phyloP scores from a whole-genome alignment of 176 grass and related monocot species.

The Phragmites australis region DNA sequence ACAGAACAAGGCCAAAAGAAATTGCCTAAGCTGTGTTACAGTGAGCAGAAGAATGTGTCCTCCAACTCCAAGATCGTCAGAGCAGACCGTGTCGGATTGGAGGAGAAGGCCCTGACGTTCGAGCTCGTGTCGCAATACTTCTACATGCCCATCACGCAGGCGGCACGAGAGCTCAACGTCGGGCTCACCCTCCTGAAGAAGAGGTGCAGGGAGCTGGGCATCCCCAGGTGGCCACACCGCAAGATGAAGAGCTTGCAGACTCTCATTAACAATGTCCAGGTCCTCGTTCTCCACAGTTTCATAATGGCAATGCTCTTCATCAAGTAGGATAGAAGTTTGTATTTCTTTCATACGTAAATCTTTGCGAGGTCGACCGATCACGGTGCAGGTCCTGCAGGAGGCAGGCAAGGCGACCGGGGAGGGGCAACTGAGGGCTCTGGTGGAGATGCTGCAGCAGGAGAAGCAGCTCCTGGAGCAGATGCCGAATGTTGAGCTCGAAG shows the following conservation, averaged over 20 bases:
- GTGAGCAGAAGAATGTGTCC: neutral
- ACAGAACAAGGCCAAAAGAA: neutral
- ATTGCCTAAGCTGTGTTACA: slow-evolving; percentile 10
- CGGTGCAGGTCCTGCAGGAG: slow-evolving; percentile 44
- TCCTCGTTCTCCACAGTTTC: neutral
- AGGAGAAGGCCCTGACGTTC: slow-evolving; percentile 46
- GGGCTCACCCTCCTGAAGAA: slow-evolving; percentile 71
- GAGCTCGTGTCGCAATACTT: slow-evolving; percentile 62
- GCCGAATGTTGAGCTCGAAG: slow-evolving; percentile 53
- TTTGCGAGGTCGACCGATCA: neutral
- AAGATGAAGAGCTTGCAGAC: slow-evolving; percentile 75
- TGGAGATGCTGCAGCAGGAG: slow-evolving; percentile 60
- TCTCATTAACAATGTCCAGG: slow-evolving; percentile 68
- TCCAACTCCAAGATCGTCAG: neutral
- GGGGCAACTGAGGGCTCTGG: slow-evolving; percentile 31
- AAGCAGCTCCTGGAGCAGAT: slow-evolving; percentile 55
- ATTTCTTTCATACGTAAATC: neutral
- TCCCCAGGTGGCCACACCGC: slow-evolving; percentile 71
- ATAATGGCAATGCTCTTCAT: neutral
- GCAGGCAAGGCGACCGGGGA: slow-evolving; percentile 38
- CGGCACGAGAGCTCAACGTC: slow-evolving; percentile 56
- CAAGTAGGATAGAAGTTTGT: neutral
- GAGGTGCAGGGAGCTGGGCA: slow-evolving; percentile 62
- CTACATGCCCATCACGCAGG: slow-evolving; percentile 70
- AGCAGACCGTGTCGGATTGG: neutral